Base-by-base conservation (phyloP, 208 protist species). In the Wallacemonas sp. region DNA sequence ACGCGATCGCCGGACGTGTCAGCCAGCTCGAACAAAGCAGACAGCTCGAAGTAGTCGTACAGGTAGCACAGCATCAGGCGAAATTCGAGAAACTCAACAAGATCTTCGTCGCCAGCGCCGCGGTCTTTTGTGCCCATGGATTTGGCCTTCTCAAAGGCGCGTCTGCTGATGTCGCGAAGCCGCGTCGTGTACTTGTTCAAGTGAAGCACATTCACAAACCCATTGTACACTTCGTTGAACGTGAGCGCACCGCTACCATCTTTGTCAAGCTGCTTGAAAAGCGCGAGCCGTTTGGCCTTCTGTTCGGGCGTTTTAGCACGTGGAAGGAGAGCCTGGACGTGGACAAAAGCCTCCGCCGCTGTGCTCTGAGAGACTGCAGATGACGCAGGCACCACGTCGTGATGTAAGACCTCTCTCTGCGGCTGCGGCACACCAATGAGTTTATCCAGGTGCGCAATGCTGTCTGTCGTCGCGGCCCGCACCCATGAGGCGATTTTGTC, bases 191-290 rank as follows among this genome's bases (percentile, higher is more conserved):
- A 61, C 47, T 77, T 55, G 22, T 74, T 54, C 47, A 81, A 21
- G 55, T 68, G 64, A 45, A 78, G 44, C 33, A 71, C 54, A n/a
- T 61, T 45, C 14, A 39, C 9, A 5, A 38, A 27, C 17, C 75
- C 80, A 21, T 66, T 58, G 66, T 78, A 65, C 22, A 77, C 53
- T 58, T 82, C 77, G 8, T 63, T 64, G 44, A 79, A 66, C 9
- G 62, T 72, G 36, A 88, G 73, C 39, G 62, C 72, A 2, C 81
- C 77, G 51, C 55, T 79, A 24, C 69, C 69, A 45, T 88, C 80
- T 56, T 62, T 70, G 71, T 84, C 81, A 51, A 83, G 78, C 68
- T 68, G 64, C 60, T 71, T 60, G 61, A 88, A 88, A 38, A 88
- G 70, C 11, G 62, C 72, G 28, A 71, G 68, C 31, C 77, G 65